These are phyloP conservation scores for Dispira simplex DNA, from an alignment of 192 early-diverging fungal species.

Conservation along the genomic window DNA sequence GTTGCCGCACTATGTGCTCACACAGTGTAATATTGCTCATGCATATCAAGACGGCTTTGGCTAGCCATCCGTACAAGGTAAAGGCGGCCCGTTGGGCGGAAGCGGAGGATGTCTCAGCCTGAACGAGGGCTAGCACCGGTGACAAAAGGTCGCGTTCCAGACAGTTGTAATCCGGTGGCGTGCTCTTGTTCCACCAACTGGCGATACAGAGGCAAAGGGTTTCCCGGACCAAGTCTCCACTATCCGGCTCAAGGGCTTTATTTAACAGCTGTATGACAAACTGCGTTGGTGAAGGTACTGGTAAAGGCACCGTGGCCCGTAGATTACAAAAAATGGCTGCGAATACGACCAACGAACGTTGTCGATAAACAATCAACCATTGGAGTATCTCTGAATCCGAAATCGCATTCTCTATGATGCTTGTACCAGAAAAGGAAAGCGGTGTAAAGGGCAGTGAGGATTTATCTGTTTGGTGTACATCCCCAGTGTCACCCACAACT, in stretches of 20 bases:
- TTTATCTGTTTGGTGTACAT: neutral
- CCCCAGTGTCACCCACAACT: neutral
- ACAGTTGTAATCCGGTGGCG: neutral
- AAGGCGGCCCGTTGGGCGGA: constrained; percentile 14
- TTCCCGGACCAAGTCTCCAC: constrained; percentile 24
- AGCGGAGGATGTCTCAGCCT: constrained; percentile 12
- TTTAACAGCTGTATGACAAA: constrained; percentile 27
- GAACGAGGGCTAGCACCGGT: neutral
- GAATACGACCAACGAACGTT: neutral
- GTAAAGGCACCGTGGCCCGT: constrained; percentile 18
- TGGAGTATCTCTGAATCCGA: neutral
- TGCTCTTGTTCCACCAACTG: constrained; percentile 45
- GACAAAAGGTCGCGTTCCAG: neutral
- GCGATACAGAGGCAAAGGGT: constrained; percentile 39
- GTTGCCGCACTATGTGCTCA: constrained; percentile 30
- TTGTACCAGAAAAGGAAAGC: neutral
- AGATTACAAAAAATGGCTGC: neutral
- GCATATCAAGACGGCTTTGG: constrained; percentile 47
- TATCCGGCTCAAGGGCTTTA: constrained; percentile 23
- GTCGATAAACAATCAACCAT: neutral
- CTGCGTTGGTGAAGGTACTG: constrained; percentile 25
- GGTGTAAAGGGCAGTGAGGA: neutral
- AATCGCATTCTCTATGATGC: neutral
- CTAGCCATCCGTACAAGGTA: constrained; percentile 30
- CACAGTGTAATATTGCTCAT: constrained; percentile 23